Conservation (phyloP, 768 basidiomycete genomes). For the Suillus subaureus region DNA sequence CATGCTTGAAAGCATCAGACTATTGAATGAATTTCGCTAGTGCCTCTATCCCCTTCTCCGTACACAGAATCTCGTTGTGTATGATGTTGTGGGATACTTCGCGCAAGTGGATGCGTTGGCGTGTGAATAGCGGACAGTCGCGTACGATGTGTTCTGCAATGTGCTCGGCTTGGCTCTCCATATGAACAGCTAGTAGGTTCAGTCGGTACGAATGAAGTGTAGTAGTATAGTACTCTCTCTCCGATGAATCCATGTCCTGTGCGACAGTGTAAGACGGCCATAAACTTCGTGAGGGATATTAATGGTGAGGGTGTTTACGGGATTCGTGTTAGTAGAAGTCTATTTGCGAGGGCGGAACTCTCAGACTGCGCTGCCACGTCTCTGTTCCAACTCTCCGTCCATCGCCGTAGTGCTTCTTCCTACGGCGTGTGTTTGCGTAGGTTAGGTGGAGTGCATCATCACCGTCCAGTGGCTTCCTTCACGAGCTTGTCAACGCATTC, state of each 20-base stretch:
- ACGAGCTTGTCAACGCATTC: conserved; percentile 21
- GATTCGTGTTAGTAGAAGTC: too few species aligned
- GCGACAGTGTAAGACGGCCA: background rate
- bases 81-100: too few species aligned
- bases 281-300: background rate
- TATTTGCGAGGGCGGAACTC: too few species aligned
- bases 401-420: background rate
- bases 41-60: too few species aligned
- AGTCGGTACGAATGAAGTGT: background rate
- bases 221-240: too few species aligned
- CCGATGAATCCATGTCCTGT: background rate
- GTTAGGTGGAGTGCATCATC: background rate
- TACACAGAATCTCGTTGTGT: too few species aligned
- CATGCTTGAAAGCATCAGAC: too few species aligned
- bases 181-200: background rate
- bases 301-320: too few species aligned
- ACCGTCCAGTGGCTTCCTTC: background rate
- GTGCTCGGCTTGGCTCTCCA: background rate
- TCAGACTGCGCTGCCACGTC: background rate
- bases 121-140: too few species aligned
- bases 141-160: too few species aligned
- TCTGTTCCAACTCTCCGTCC: background rate
- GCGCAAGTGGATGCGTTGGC: too few species aligned
- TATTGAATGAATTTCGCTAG: too few species aligned
- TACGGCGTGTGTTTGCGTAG: background rate